These are phyloP conservation scores for Agaricales sp. DNA, from an alignment of 1,284 basidiomycete species.

Conservation along the genomic window DNA sequence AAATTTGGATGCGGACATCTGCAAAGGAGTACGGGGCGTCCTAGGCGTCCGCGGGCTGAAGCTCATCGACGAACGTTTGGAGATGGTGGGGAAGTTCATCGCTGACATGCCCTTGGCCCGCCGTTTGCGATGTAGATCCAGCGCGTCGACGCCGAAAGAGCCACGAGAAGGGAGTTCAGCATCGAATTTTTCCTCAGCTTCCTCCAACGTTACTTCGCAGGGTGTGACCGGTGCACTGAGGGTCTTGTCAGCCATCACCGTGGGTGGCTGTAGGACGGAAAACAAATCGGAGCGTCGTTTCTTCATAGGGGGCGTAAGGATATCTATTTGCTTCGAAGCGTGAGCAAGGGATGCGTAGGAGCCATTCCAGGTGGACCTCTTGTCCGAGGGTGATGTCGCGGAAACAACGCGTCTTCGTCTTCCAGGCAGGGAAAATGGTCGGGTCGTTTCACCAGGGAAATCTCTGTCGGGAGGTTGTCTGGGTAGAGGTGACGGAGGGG, in stretches of 20 bases:
- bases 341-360: constrained; percentile 35
- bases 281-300: constrained; percentile 46
- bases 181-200: constrained; percentile 24
- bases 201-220: constrained; percentile 15
- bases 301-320: constrained; percentile 32
- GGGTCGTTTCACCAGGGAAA: constrained; percentile 11
- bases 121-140: constrained; percentile 46
- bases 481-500: constrained; percentile 52
- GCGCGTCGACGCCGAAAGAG: constrained; percentile 47
- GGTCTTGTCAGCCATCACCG: constrained; percentile 7
- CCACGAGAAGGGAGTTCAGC: constrained; percentile 16
- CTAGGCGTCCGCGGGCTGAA: constrained; percentile 11
- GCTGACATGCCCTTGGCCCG: constrained; percentile 31
- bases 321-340: constrained; percentile 26
- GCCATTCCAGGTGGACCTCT: constrained; percentile 69
- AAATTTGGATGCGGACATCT: constrained; percentile 8
- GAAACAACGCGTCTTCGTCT: not conserved
- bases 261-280: constrained; percentile 25
- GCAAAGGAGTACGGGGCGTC: constrained; percentile 17
- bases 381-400: constrained; percentile 26
- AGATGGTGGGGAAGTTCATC: not conserved
- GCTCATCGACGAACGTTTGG: not conserved
- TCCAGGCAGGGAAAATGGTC: constrained; percentile 11
- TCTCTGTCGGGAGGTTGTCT: constrained; percentile 8
- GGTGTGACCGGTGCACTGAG: constrained; percentile 44